phyloP scores from a whole-genome alignment of 2,329 filamentous ascomycete genomes.

The Aspergillus nomiae region DNA sequence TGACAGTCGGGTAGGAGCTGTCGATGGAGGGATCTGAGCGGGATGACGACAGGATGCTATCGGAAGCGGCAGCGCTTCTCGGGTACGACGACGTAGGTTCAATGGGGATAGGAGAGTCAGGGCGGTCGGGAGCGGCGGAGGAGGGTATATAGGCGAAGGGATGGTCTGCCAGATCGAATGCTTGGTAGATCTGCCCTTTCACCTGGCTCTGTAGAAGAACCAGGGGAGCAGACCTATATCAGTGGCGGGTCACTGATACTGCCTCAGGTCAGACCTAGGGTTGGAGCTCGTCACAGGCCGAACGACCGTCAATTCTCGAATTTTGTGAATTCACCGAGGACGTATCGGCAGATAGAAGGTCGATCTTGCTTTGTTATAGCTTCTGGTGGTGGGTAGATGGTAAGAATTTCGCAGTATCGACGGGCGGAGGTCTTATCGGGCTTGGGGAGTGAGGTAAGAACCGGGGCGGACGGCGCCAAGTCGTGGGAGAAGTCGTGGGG shows the following conservation, averaged over 20 bases:
- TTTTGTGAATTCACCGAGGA: not conserved
- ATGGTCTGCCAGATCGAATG: slow-evolving; percentile 75
- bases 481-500: not conserved
- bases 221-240: slow-evolving; percentile 46
- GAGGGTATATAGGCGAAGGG: slow-evolving; percentile 56
- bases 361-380: not conserved
- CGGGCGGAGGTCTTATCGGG: slow-evolving; percentile 26
- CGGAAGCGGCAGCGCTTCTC: slow-evolving; percentile 22
- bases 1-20: slow-evolving; percentile 13
- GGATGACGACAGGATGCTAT: slow-evolving; percentile 27
- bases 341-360: not conserved
- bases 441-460: slow-evolving; percentile 6
- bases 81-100: slow-evolving; percentile 47
- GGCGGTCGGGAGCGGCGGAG: slow-evolving; percentile 69
- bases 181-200: slow-evolving; percentile 45
- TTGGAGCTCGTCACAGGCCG: slow-evolving; percentile 15
- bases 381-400: slow-evolving; percentile 7
- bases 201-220: slow-evolving; percentile 47
- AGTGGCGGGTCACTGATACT: slow-evolving; percentile 34
- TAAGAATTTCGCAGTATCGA: slow-evolving; percentile 8
- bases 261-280: slow-evolving; percentile 20
- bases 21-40: slow-evolving; percentile 15
- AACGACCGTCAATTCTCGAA: slow-evolving; percentile 1
- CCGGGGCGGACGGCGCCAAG: slow-evolving; percentile 15
- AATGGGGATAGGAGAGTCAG: slow-evolving; percentile 59